These are phyloP conservation scores for Fusarium sp. DNA, from an alignment of 2,329 filamentous ascomycete species.

Conservation along the genomic window DNA sequence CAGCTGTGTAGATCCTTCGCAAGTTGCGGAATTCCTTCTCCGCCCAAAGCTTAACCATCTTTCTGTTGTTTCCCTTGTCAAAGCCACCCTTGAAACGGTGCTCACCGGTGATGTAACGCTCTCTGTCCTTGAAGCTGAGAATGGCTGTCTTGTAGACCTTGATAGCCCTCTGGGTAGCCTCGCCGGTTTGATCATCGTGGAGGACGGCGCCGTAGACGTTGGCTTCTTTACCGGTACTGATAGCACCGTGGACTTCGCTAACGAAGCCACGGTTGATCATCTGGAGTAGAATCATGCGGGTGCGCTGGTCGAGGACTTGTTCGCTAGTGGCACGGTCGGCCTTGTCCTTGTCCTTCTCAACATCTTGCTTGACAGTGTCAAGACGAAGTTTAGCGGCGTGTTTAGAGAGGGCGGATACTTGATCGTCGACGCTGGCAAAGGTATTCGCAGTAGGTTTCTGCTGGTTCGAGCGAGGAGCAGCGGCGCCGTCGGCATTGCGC, in stretches of 20 bases:
- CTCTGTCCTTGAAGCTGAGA: slow-evolving; percentile 95
- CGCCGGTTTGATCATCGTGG: slow-evolving; percentile 62
- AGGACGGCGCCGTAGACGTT: slow-evolving; percentile 95
- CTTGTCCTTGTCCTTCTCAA: slow-evolving; percentile 79
- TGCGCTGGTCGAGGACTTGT: slow-evolving; percentile 92
- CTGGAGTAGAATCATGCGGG: slow-evolving; percentile 93
- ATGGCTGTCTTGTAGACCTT: slow-evolving; percentile 99
- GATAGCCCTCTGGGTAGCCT: slow-evolving; percentile 81
- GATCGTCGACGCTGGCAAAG: slow-evolving; percentile 82
- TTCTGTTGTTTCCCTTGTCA: slow-evolving; percentile 92
- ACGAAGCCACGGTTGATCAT: slow-evolving; percentile 94
- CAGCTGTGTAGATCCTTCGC: slow-evolving; percentile 81
- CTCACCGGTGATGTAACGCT: slow-evolving; percentile 95
- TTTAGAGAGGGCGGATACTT: slow-evolving; percentile 83
- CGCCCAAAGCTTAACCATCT: slow-evolving; percentile 99
- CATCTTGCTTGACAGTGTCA: slow-evolving; percentile 67
- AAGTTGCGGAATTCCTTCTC: slow-evolving; percentile 98
- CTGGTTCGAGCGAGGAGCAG: slow-evolving; percentile 77
- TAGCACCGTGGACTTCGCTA: slow-evolving; percentile 91
- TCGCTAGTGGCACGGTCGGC: slow-evolving; percentile 93
- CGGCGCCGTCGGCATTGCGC: slow-evolving; percentile 65
- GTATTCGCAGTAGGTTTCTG: slow-evolving; percentile 86
- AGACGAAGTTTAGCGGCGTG: slow-evolving; percentile 89
- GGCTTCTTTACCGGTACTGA: slow-evolving; percentile 97
- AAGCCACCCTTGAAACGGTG: slow-evolving; percentile 90